Conservation (phyloP, 1,139 yeast species). For the Kurtzmaniella quercitrusa region DNA sequence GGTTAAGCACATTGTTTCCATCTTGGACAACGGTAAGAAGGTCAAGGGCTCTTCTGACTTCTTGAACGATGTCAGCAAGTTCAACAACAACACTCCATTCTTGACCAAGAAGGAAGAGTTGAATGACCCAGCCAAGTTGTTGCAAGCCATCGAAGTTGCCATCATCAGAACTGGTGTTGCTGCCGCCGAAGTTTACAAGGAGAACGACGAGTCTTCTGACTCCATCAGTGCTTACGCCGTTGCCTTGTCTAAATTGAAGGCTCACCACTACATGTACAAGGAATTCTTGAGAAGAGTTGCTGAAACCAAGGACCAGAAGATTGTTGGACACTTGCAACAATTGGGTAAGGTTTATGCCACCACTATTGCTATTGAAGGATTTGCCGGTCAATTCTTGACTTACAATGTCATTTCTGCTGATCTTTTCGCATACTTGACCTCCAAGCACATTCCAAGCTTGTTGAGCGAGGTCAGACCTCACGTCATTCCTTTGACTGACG, state of each 20-base stretch:
- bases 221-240: constrained; percentile 58
- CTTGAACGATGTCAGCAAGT: constrained; percentile 33
- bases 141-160: constrained; percentile 38
- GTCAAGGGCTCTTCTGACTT: constrained; percentile 37
- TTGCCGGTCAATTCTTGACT: constrained; percentile 39
- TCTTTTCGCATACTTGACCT: constrained; percentile 29
- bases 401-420: constrained; percentile 30
- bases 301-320: constrained; percentile 16
- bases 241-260: constrained; percentile 51
- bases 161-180: constrained; percentile 36
- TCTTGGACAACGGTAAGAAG: constrained; percentile 29
- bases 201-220: constrained; percentile 33
- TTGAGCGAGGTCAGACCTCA: constrained; percentile 40
- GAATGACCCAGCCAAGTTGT: constrained; percentile 27
- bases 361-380: constrained; percentile 31
- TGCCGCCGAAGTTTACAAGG: constrained; percentile 27
- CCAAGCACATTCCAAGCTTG: constrained; percentile 29
- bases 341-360: constrained; percentile 28
- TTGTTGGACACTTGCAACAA: constrained; percentile 21
- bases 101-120: constrained; percentile 27
- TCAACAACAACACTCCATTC: constrained; percentile 22
- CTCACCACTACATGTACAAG: constrained; percentile 32
- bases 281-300: constrained; percentile 27
- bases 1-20: constrained; percentile 30
- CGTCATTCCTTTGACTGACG: constrained; percentile 42